Base-by-base conservation (phyloP, 2,329 filamentous ascomycete genomes). In the Fusarium vanettenii region DNA sequence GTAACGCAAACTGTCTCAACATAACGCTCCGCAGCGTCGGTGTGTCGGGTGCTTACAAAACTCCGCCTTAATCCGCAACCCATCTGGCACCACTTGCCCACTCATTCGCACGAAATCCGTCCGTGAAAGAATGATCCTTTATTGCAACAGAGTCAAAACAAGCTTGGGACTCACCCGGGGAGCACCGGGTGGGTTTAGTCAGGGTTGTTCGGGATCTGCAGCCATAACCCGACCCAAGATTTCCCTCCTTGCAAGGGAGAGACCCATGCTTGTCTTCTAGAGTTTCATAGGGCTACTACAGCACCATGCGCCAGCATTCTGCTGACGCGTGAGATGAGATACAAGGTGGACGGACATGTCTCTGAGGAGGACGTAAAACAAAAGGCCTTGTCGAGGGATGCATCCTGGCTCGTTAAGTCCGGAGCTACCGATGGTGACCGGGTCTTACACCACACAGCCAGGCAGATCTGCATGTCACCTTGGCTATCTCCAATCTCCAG, bases 391-490 rank as follows among this genome's bases (percentile, higher is more conserved):
- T n/a, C 52, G 35, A 27, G 27, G 39, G 61, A 33, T 48, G 64
- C 48, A 66, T n/a, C 31, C 57, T 37, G 29, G 5, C 56, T 37
- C 73, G 27, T 76, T 76, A 78, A 77, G 64, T 78, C 76, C 76
- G 76, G 65, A 55, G 35, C 39, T 63, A 50, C 74, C 72, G 74
- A 66, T 50, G 62, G 67, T 35, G 16, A 64, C 45, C 27, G 52
- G 29, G 55, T 78, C 67, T 74, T 66, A 73, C 72, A 25, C 31
- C 27, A 33, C 22, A 33, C 35, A 8, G 52, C 66, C 50, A 62
- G 45, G 61, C 25, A 60, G 39, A 67, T 66, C 56, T 55, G 48
- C 50, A 31, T 8, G 57, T 69, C 56, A 66, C 27, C 52, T 35
- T 50, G 45, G 55, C 68, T 39, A 45, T 61, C 35, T 37, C 27